Percentiles rank a stretch among this genome's conserved stretches.
phyloP scores from a whole-genome alignment of 169 alveolate species.

The Plasmodium vinckei region DNA sequence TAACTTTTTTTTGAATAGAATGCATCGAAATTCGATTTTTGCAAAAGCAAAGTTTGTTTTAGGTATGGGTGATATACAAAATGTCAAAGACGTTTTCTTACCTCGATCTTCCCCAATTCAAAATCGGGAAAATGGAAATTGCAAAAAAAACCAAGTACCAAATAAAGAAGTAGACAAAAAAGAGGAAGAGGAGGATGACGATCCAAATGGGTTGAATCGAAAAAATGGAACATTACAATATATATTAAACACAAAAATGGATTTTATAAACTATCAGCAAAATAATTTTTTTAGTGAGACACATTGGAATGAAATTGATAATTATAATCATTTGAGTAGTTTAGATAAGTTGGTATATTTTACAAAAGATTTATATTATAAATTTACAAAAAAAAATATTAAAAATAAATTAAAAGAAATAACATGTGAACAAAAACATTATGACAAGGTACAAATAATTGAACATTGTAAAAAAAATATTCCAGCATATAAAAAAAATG shows the following conservation, averaged over 20 bases:
- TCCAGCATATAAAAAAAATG: slow-evolving; percentile 30
- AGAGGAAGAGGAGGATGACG: neutral
- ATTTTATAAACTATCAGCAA: slow-evolving; percentile 55
- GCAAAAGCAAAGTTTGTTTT: slow-evolving; percentile 55
- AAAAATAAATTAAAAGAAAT: slow-evolving; percentile 35
- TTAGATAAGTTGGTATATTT: slow-evolving; percentile 52
- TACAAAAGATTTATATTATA: slow-evolving; percentile 66
- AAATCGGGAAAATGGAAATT: neutral
- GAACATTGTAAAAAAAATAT: slow-evolving; percentile 50
- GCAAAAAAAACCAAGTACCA: neutral
- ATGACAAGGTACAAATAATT: slow-evolving; percentile 54
- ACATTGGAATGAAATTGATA: slow-evolving; percentile 72
- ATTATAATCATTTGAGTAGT: slow-evolving; percentile 35
- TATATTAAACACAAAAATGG: slow-evolving; percentile 54
- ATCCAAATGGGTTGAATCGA: neutral
- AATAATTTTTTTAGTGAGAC: slow-evolving; percentile 44
- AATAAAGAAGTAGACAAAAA: neutral
- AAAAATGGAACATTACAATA: slow-evolving; percentile 65
- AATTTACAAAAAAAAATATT: slow-evolving; percentile 57
- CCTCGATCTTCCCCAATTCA: neutral
- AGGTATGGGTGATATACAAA: slow-evolving; percentile 59
- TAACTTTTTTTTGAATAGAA: slow-evolving; percentile 41
- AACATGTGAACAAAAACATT: slow-evolving; percentile 75
- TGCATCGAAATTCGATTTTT: slow-evolving; percentile 66
- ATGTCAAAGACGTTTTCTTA: slow-evolving; percentile 12